Percentiles rank a stretch among this genome's conserved stretches.
Evolutionary conservation across 1,284 basidiomycete genomes (phyloP).

Genomic region (Cryptococcus amylolentus): DNA sequence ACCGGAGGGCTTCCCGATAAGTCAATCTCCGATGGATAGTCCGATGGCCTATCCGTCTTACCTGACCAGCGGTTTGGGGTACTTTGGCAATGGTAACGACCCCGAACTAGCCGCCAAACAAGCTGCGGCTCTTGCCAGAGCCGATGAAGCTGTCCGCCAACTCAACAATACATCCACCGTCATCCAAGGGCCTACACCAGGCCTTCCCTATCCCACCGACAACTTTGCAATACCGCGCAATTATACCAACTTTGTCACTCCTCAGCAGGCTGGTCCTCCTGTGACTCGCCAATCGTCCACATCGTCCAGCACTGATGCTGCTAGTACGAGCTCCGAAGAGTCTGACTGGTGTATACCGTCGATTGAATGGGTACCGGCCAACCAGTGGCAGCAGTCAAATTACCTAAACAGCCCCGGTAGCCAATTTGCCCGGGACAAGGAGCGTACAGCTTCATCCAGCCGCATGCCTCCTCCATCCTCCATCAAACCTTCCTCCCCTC

Average conservation of each 20-base stretch:
- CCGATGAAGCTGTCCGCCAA: constrained; percentile 42
- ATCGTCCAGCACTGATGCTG: constrained; percentile 27
- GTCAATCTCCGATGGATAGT: constrained; percentile 12
- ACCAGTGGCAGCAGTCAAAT: constrained; percentile 9
- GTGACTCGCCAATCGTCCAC: constrained; percentile 33
- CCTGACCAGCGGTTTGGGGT: constrained; percentile 2
- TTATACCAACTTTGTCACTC: constrained; percentile 23
- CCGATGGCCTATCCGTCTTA: constrained; percentile 1
- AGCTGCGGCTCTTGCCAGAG: constrained; percentile 31
- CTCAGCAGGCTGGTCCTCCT: constrained; percentile 9
- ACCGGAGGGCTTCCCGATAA: constrained; percentile 39
- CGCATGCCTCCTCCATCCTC: constrained; percentile 36
- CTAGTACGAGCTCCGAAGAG: constrained; percentile 43
- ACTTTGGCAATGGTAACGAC: constrained; percentile 10
- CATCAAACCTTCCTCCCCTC: constrained; percentile 19
- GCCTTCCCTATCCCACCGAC: constrained; percentile 1
- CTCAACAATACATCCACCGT: constrained; percentile 43
- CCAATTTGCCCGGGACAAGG: constrained; percentile 6
- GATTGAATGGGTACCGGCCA: constrained; percentile 39
- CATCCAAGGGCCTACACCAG: constrained; percentile 21
- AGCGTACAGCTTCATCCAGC: constrained; percentile 9
- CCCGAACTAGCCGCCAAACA: constrained; percentile 17
- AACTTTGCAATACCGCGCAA: constrained; percentile 19
- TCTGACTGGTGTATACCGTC: constrained; percentile 41
- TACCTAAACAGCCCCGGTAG: constrained; percentile 13